Evolutionary conservation across 2,329 filamentous ascomycete species (phyloP).

Genomic region (Hypoxylon rubiginosum): DNA sequence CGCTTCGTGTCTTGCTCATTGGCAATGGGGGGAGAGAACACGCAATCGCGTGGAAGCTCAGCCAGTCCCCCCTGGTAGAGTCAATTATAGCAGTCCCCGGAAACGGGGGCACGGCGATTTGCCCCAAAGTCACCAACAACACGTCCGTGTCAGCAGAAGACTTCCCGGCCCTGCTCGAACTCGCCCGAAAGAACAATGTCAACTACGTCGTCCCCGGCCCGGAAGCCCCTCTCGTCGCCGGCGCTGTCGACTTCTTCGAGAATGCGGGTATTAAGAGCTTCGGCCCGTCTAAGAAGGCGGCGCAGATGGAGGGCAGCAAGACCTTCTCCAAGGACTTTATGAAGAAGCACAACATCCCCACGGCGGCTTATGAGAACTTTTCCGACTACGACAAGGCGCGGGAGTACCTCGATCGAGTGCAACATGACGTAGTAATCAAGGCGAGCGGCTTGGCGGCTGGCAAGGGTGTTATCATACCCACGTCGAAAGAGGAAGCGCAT

Average conservation of each 20-base stretch:
- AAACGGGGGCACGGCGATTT: slow-evolving; percentile 86
- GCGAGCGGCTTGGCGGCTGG: slow-evolving; percentile 91
- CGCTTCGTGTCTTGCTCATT: slow-evolving; percentile 82
- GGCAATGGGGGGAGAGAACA: slow-evolving; percentile 96
- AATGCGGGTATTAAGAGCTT: slow-evolving; percentile 82
- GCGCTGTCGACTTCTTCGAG: slow-evolving; percentile 87
- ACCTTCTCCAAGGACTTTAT: slow-evolving; percentile 99
- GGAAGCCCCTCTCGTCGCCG: slow-evolving; percentile 92
- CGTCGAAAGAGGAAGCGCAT: slow-evolving; percentile 84
- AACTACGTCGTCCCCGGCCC: slow-evolving; percentile 92
- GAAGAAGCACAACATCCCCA: slow-evolving; percentile 90
- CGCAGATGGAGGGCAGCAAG: slow-evolving; percentile 95
- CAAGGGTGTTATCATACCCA: slow-evolving; percentile 93
- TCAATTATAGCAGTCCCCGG: slow-evolving; percentile 80
- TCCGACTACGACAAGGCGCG: slow-evolving; percentile 78
- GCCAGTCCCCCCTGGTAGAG: slow-evolving; percentile 83
- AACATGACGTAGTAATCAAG: slow-evolving; percentile 90
- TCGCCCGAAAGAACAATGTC: slow-evolving; percentile 79
- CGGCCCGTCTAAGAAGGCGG: slow-evolving; percentile 86
- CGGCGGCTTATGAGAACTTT: slow-evolving; percentile 92
- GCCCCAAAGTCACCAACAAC: slow-evolving; percentile 81
- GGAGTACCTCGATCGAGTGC: slow-evolving; percentile 78
- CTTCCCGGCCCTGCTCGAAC: slow-evolving; percentile 80
- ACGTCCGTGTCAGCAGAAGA: slow-evolving; percentile 77
- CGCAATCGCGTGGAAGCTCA: slow-evolving; percentile 93